Conservation (phyloP, 2,329 filamentous ascomycete species). For the Talaromyces sp. region DNA sequence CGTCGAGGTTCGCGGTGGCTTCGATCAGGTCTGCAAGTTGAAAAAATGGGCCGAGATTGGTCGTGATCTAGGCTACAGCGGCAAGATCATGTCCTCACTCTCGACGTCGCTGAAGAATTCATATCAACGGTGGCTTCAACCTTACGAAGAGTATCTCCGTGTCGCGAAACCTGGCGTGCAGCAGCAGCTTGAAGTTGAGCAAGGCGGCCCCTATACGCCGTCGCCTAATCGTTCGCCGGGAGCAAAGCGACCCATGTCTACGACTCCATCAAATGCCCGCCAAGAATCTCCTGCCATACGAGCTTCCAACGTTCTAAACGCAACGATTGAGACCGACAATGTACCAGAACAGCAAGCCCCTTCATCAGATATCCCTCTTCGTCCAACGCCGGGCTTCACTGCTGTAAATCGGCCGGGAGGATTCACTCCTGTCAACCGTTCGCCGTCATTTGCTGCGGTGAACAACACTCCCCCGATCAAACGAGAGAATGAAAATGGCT, state of each 20-base stretch:
- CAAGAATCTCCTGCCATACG: constrained; percentile 64
- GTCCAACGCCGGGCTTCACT: constrained; percentile 56
- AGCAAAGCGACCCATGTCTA: constrained; percentile 44
- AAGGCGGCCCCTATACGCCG: constrained; percentile 82
- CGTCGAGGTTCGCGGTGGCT: constrained; percentile 88
- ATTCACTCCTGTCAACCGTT: constrained; percentile 57
- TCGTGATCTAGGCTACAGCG: constrained; percentile 91
- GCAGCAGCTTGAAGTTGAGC: constrained; percentile 86
- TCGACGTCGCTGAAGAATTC: constrained; percentile 98
- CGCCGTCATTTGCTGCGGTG: constrained; percentile 40
- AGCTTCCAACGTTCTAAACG: constrained; percentile 53
- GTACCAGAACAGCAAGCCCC: constrained; percentile 32
- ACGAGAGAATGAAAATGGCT: constrained; percentile 50
- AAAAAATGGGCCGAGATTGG: constrained; percentile 99
- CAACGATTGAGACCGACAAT: constrained; percentile 41
- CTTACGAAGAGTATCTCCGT: constrained; percentile 90
- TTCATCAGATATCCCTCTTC: constrained; percentile 34
- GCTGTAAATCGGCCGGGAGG: constrained; percentile 60
- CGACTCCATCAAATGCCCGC: constrained; percentile 46
- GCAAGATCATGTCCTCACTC: constrained; percentile 98
- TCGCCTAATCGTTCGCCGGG: constrained; percentile 70
- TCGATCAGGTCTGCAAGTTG: constrained; percentile 91
- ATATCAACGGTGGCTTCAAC: constrained; percentile 92
- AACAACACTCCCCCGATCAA: constrained; percentile 42
- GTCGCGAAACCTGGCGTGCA: constrained; percentile 94